Evolutionary conservation across 805 yeast genomes (phyloP).

Genomic region (Peterozyma toletana): DNA sequence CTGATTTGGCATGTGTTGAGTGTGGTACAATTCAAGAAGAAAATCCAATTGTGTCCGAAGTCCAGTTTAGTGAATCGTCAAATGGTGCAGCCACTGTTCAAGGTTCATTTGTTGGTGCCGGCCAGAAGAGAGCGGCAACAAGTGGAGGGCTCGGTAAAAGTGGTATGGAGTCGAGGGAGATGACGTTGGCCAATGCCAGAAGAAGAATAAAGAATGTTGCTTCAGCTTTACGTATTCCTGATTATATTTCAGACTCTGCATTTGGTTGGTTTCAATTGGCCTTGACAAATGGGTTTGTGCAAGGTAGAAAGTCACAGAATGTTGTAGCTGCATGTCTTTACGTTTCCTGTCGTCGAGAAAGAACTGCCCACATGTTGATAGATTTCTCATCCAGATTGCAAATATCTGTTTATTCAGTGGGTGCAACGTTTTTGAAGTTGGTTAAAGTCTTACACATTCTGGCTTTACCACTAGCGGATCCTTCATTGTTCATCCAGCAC

Average conservation of each 20-base stretch:
- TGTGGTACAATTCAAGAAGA: slow-evolving; percentile 92
- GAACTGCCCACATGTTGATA: slow-evolving; percentile 91
- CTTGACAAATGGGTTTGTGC: slow-evolving; percentile 81
- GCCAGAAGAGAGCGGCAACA: slow-evolving; percentile 67
- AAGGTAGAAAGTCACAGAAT: slow-evolving; percentile 94
- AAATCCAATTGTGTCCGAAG: slow-evolving; percentile 91
- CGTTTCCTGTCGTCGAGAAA: slow-evolving; percentile 86
- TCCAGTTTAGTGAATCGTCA: slow-evolving; percentile 86
- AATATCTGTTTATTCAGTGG: slow-evolving; percentile 88
- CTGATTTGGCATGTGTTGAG: slow-evolving; percentile 68
- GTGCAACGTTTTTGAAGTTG: slow-evolving; percentile 91
- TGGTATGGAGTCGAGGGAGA: slow-evolving; percentile 81
- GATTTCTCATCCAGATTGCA: slow-evolving; percentile 89
- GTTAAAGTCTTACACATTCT: slow-evolving; percentile 79
- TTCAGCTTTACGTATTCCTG: slow-evolving; percentile 70
- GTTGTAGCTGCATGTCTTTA: slow-evolving; percentile 94
- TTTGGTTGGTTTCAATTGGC: slow-evolving; percentile 87
- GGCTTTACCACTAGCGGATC: slow-evolving; percentile 83
- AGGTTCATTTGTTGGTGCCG: slow-evolving; percentile 88
- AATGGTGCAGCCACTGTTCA: slow-evolving; percentile 95
- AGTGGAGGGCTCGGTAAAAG: slow-evolving; percentile 61
- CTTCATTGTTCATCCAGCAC: slow-evolving; percentile 87
- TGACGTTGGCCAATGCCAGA: slow-evolving; percentile 80
- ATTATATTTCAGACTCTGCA: slow-evolving; percentile 79
- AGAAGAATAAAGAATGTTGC: slow-evolving; percentile 77